phyloP scores from a whole-genome alignment of 2,329 filamentous ascomycete genomes.

The Ophiocordyceps camponoti-floridani region DNA sequence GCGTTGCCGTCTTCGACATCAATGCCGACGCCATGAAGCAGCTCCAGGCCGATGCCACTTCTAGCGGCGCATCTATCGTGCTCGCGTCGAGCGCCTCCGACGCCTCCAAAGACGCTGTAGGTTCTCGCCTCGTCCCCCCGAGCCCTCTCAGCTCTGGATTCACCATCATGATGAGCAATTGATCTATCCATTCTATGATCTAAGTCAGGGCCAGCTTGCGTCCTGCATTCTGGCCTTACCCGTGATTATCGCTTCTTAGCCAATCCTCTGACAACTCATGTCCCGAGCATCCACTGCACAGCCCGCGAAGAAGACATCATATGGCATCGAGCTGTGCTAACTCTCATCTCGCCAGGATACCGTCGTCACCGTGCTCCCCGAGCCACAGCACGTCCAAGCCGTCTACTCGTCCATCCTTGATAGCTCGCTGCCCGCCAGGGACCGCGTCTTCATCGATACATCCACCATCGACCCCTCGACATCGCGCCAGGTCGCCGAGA shows the following conservation, averaged over 20 bases:
- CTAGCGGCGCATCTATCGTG: slow-evolving; percentile 27
- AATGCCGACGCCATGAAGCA: slow-evolving; percentile 28
- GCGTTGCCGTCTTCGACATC: slow-evolving; percentile 36
- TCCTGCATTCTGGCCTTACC: slow-evolving; percentile 19
- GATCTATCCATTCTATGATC: slow-evolving; percentile 39
- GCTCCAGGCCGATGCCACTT: slow-evolving; percentile 28
- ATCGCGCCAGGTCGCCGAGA: slow-evolving; percentile 58
- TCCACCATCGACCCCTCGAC: slow-evolving; percentile 90
- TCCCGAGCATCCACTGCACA: background rate
- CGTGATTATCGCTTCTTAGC: slow-evolving; percentile 48
- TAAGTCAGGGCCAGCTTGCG: slow-evolving; percentile 39
- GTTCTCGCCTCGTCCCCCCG: slow-evolving; percentile 7
- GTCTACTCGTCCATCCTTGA: slow-evolving; percentile 66
- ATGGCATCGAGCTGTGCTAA: background rate
- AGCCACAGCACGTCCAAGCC: slow-evolving; percentile 69
- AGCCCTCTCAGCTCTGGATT: background rate
- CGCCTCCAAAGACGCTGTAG: slow-evolving; percentile 33
- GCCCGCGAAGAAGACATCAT: background rate
- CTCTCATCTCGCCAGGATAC: slow-evolving; percentile 40
- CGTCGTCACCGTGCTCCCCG: slow-evolving; percentile 76
- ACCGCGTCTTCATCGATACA: slow-evolving; percentile 81
- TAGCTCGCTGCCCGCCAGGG: slow-evolving; percentile 27
- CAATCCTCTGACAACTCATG: slow-evolving; percentile 31
- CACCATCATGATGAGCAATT: slow-evolving; percentile 10
- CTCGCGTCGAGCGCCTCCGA: slow-evolving; percentile 25